phyloP scores from a whole-genome alignment of 345 rosid genomes.

The Pistacia integerrima region DNA sequence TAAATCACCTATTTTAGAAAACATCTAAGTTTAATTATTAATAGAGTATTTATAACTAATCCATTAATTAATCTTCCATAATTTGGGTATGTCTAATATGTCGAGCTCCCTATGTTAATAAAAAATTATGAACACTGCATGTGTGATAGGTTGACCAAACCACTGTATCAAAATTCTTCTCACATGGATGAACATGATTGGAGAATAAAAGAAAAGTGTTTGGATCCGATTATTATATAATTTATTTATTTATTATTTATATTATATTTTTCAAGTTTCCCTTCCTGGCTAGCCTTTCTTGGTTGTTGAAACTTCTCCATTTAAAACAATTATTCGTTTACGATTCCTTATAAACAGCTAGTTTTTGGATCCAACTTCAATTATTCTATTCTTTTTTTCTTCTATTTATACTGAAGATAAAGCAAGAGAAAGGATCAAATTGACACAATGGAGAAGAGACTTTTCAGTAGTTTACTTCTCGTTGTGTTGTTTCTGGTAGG shows the following conservation, averaged over 20 bases:
- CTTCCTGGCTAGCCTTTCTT: neutral
- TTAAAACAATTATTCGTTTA: neutral
- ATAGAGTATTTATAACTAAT: too few relatives aligned
- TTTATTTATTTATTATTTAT: neutral
- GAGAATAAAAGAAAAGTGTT: neutral
- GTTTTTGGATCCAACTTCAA: neutral
- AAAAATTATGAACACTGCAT: neutral
- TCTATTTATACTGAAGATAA: neutral
- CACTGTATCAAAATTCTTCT: neutral
- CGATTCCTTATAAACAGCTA: neutral
- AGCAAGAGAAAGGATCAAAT: neutral
- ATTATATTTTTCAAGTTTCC: neutral
- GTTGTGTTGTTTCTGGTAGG: conserved; percentile 3
- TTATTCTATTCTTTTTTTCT: neutral
- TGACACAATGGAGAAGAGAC: conserved; percentile 25
- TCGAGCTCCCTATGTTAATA: too few relatives aligned
- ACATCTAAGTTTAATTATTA: too few relatives aligned
- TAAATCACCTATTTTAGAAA: too few relatives aligned
- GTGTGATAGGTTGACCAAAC: conserved; percentile 14
- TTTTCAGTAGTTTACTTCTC: neutral
- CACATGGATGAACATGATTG: conserved; percentile 38
- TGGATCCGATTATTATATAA: neutral
- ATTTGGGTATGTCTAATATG: too few relatives aligned
- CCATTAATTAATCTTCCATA: too few relatives aligned
- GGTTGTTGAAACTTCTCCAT: neutral